phyloP scores from a whole-genome alignment of 768 basidiomycete genomes.

The Candolleomyces aberdarensis region DNA sequence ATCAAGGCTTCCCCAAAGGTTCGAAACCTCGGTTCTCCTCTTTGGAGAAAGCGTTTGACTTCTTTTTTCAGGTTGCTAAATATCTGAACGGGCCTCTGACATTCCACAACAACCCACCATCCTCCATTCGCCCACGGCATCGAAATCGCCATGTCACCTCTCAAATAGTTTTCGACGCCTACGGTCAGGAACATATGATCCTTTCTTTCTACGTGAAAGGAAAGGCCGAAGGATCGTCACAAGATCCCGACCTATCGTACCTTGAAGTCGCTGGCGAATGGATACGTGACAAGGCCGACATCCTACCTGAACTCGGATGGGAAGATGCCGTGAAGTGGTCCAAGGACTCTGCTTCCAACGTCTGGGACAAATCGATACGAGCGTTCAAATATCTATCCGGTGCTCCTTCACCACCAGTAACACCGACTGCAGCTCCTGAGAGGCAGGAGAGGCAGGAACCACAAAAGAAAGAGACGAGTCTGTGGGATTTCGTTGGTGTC shows the following conservation, averaged over 20 bases:
- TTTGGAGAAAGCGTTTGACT: neutral
- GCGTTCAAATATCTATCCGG: conserved; percentile 77
- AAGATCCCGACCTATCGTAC: conserved; percentile 37
- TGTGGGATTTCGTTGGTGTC: conserved; percentile 61
- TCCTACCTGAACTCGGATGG: conserved; percentile 49
- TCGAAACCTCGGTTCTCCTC: conserved; percentile 8
- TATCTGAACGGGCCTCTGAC: conserved; percentile 64
- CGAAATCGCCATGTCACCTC: conserved; percentile 81
- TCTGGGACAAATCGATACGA: conserved; percentile 50
- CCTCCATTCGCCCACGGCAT: conserved; percentile 71
- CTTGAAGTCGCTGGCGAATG: conserved; percentile 41
- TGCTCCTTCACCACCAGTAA: conserved; percentile 40
- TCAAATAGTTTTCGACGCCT: conserved; percentile 67
- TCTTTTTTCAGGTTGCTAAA: conserved; percentile 55
- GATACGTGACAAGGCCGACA: conserved; percentile 35
- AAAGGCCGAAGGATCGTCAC: conserved; percentile 37
- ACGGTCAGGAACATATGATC: conserved; percentile 80
- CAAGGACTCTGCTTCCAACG: conserved; percentile 35
- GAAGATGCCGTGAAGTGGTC: conserved; percentile 52
- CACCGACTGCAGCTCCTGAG: conserved; percentile 27
- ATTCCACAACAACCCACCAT: conserved; percentile 83
- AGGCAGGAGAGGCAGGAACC: conserved; percentile 22
- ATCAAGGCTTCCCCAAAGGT: conserved; percentile 47
- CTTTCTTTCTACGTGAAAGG: conserved; percentile 81
- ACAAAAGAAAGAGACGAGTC: conserved; percentile 32